These are phyloP conservation scores for Xenosphaeropsis pyriputrescens DNA, from an alignment of 2,329 filamentous ascomycete genomes.

Conservation along the genomic window DNA sequence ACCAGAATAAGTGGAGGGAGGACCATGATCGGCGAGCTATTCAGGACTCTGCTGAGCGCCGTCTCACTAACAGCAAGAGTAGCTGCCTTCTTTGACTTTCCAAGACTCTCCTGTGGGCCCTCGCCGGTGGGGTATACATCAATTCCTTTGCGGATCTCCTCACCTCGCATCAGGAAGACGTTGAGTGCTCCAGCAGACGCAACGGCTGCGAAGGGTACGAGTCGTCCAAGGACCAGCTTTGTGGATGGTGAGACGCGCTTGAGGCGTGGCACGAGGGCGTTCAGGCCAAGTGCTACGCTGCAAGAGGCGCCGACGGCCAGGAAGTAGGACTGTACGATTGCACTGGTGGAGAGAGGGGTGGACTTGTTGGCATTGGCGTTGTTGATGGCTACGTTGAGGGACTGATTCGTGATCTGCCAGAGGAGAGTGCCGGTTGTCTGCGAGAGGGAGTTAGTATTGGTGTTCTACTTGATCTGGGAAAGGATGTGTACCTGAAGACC, in stretches of 20 bases:
- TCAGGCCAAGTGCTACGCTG: slow-evolving; percentile 83
- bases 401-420: slow-evolving; percentile 96
- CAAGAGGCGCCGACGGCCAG: slow-evolving; percentile 88
- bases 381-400: slow-evolving; percentile 96
- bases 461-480: neutral
- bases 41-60: slow-evolving; percentile 78
- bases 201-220: slow-evolving; percentile 93
- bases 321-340: slow-evolving; percentile 79
- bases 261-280: slow-evolving; percentile 74
- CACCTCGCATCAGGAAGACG: slow-evolving; percentile 93
- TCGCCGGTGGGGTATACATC: slow-evolving; percentile 69
- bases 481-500: slow-evolving; percentile 47
- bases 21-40: slow-evolving; percentile 95
- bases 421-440: slow-evolving; percentile 71
- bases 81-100: slow-evolving; percentile 79
- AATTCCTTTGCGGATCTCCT: slow-evolving; percentile 88
- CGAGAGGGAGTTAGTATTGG: neutral
- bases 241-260: slow-evolving; percentile 63
- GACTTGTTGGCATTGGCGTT: slow-evolving; percentile 97
- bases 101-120: slow-evolving; percentile 57
- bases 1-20: slow-evolving; percentile 80
- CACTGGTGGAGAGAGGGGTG: slow-evolving; percentile 66
- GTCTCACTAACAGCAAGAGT: slow-evolving; percentile 86
- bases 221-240: slow-evolving; percentile 61
- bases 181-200: slow-evolving; percentile 84